Percentiles rank a stretch among this genome's conserved stretches.
phyloP scores from a whole-genome alignment of 1,284 basidiomycete genomes.

The Cutaneotrichosporon mucoides region DNA sequence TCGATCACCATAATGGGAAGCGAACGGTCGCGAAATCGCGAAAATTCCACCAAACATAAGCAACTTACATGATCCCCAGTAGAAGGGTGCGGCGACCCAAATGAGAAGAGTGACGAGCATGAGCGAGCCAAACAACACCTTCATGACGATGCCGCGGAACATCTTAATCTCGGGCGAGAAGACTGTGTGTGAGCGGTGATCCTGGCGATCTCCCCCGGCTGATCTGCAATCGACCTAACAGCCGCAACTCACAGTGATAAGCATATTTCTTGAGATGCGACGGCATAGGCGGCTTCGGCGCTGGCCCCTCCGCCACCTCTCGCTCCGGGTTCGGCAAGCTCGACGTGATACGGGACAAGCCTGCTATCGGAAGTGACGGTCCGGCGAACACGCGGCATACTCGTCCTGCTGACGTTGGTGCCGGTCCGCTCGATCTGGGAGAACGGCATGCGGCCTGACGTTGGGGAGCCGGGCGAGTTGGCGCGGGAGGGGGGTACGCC shows the following conservation, averaged over 20 bases:
- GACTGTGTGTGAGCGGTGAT: conserved; percentile 15
- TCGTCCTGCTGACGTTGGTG: background rate
- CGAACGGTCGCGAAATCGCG: background rate
- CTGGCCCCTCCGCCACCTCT: background rate
- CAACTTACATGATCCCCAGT: conserved; percentile 52
- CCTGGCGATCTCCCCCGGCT: too few species aligned
- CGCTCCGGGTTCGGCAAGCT: conserved; percentile 9
- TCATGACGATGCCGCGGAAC: conserved; percentile 34
- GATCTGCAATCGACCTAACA: too few species aligned
- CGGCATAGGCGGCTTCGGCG: background rate
- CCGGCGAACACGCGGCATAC: background rate
- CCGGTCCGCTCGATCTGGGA: background rate
- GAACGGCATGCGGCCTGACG: background rate
- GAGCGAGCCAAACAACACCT: conserved; percentile 31
- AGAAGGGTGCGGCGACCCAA: conserved; percentile 45
- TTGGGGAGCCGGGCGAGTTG: background rate
- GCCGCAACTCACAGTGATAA: conserved; percentile 20
- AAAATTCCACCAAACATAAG: background rate
- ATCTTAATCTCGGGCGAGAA: conserved; percentile 32
- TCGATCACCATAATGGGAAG: too few species aligned
- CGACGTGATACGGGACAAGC: background rate
- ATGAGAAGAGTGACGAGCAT: conserved; percentile 38
- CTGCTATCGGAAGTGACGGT: background rate
- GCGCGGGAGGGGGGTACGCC: background rate
- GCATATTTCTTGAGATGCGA: conserved; percentile 22